These are phyloP conservation scores for Starmera dryadoides DNA, from an alignment of 805 yeast species.

Conservation along the genomic window DNA sequence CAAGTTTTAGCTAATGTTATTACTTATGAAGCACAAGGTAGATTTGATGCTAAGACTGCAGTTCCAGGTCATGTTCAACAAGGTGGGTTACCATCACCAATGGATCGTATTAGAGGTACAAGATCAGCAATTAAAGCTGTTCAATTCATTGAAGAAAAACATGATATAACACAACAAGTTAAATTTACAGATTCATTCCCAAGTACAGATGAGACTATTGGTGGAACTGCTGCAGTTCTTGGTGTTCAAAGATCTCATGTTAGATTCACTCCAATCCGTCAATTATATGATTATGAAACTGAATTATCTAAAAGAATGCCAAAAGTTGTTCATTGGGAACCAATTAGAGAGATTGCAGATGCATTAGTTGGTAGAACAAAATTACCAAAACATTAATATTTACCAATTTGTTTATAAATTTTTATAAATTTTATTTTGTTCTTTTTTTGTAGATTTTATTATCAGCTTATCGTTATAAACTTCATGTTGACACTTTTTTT, in stretches of 20 bases:
- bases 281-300: conserved; percentile 82
- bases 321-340: conserved; percentile 78
- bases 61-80: conserved; percentile 86
- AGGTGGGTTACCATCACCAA: conserved; percentile 71
- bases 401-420: too few relatives aligned
- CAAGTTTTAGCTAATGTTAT: conserved; percentile 64
- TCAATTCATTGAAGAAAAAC: conserved; percentile 52
- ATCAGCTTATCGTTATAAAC: too few relatives aligned
- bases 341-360: conserved; percentile 71
- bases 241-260: conserved; percentile 79
- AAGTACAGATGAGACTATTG: conserved; percentile 26
- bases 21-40: conserved; percentile 52
- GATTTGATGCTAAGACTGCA: conserved; percentile 73
- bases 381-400: background rate
- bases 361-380: conserved; percentile 66
- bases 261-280: conserved; percentile 64
- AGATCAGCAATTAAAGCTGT: conserved; percentile 66
- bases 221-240: conserved; percentile 67
- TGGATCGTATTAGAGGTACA: conserved; percentile 70
- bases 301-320: conserved; percentile 80
- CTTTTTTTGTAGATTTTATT: too few relatives aligned
- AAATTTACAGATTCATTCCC: conserved; percentile 38
- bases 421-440: too few relatives aligned
- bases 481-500: too few relatives aligned
- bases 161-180: conserved; percentile 33